Conservation (phyloP, 768 basidiomycete species). For the Sarcodon sp. region DNA sequence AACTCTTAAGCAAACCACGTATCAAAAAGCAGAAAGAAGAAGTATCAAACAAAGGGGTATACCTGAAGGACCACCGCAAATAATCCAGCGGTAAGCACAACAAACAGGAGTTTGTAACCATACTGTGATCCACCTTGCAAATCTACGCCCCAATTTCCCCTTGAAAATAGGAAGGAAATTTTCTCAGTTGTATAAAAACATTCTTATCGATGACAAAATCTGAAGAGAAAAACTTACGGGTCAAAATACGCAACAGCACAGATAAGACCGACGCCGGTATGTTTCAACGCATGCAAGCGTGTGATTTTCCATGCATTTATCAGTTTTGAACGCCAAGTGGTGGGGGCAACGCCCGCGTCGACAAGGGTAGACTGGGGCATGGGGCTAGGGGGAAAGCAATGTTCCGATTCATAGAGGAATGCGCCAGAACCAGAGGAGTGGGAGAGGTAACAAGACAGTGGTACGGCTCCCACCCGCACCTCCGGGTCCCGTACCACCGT, state of each 20-base stretch:
- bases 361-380: neutral
- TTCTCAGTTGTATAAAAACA: neutral
- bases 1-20: constrained; percentile 29
- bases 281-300: constrained; percentile 37
- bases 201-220: neutral
- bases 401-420: neutral
- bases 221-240: constrained; percentile 37
- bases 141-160: constrained; percentile 88
- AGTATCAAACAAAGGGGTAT: constrained; percentile 3
- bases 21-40: constrained; percentile 1
- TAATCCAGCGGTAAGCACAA: constrained; percentile 72
- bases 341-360: neutral
- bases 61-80: constrained; percentile 81
- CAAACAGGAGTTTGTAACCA: constrained; percentile 79
- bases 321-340: neutral
- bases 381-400: neutral
- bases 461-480: neutral
- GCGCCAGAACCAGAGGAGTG: constrained; percentile 3
- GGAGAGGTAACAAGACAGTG: constrained; percentile 1
- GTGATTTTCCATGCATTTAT: constrained; percentile 4
- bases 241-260: constrained; percentile 86
- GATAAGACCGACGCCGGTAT: constrained; percentile 75
- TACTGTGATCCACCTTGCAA: constrained; percentile 76
- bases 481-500: too few species aligned
- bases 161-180: constrained; percentile 11